Conservation (phyloP, 1,284 basidiomycete genomes). For the Leccinum pachyderme region DNA sequence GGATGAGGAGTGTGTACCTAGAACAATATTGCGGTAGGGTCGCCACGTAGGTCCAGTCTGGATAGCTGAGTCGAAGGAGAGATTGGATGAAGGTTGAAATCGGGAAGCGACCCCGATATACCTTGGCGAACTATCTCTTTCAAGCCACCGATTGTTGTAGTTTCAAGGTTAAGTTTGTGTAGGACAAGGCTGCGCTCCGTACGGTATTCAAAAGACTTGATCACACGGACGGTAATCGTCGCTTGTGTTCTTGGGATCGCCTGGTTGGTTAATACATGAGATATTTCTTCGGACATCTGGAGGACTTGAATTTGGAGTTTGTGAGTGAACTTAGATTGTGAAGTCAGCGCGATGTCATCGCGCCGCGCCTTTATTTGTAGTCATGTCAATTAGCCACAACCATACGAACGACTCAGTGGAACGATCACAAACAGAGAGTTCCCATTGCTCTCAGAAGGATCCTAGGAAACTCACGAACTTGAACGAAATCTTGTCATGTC, state of each 20-base stretch:
- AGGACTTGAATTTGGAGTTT: not conserved
- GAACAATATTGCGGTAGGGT: constrained; percentile 68
- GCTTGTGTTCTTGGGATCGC: constrained; percentile 69
- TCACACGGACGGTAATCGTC: constrained; percentile 86
- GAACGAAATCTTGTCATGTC: constrained; percentile 65
- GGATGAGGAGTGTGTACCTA: constrained; percentile 51
- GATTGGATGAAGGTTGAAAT: constrained; percentile 7
- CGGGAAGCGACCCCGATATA: constrained; percentile 31
- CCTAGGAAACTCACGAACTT: constrained; percentile 59
- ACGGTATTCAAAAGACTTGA: constrained; percentile 94
- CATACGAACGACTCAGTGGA: constrained; percentile 10
- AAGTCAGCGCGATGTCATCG: not conserved
- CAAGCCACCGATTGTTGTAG: constrained; percentile 72
- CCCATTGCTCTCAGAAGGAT: constrained; percentile 29
- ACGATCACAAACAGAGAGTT: constrained; percentile 9
- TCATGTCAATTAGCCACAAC: constrained; percentile 8
- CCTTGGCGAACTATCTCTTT: constrained; percentile 70
- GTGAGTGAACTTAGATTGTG: constrained; percentile 12
- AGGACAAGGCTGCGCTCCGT: constrained; percentile 89
- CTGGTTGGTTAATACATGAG: constrained; percentile 63
- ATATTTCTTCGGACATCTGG: constrained; percentile 41
- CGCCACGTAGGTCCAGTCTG: constrained; percentile 80
- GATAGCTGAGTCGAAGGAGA: constrained; percentile 49
- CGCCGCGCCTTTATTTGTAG: not conserved
- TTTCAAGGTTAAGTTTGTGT: constrained; percentile 77